Conservation (phyloP, 2,329 filamentous ascomycete species). For the Zelopaecilomyces penicillatus region DNA sequence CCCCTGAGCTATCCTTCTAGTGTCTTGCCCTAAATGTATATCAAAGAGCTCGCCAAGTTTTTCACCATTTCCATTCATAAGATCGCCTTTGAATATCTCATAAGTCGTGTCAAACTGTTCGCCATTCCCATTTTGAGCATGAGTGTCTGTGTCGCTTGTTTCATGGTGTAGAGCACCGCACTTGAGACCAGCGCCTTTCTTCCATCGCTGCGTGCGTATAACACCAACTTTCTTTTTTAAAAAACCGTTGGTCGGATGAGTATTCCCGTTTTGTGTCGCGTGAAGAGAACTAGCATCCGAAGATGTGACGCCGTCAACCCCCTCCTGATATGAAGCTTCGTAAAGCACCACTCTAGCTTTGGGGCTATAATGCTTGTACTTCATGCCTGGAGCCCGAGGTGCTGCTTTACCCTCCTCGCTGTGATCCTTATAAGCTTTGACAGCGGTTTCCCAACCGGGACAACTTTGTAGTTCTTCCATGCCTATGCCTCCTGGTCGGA, state of each 20-base stretch:
- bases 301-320: slow-evolving; percentile 26
- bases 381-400: slow-evolving; percentile 92
- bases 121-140: slow-evolving; percentile 13
- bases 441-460: slow-evolving; percentile 72
- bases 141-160: background rate
- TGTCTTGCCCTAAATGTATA: slow-evolving; percentile 62
- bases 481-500: slow-evolving; percentile 80
- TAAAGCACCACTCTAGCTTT: slow-evolving; percentile 79
- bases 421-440: slow-evolving; percentile 70
- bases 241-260: slow-evolving; percentile 13
- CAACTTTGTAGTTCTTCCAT: slow-evolving; percentile 68
- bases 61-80: slow-evolving; percentile 25
- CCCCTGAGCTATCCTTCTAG: slow-evolving; percentile 69
- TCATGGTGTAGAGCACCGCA: slow-evolving; percentile 19
- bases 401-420: slow-evolving; percentile 54
- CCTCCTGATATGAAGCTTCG: slow-evolving; percentile 42
- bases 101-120: slow-evolving; percentile 24
- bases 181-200: slow-evolving; percentile 31
- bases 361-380: slow-evolving; percentile 96
- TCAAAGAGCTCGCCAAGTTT: slow-evolving; percentile 48
- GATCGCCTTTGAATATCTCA: slow-evolving; percentile 32
- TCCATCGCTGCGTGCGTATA: slow-evolving; percentile 52
- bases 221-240: slow-evolving; percentile 32
- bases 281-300: slow-evolving; percentile 25
- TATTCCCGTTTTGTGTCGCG: slow-evolving; percentile 9